These are phyloP conservation scores for Monosporascus cannonballus DNA, from an alignment of 2,329 filamentous ascomycete genomes.

Conservation along the genomic window DNA sequence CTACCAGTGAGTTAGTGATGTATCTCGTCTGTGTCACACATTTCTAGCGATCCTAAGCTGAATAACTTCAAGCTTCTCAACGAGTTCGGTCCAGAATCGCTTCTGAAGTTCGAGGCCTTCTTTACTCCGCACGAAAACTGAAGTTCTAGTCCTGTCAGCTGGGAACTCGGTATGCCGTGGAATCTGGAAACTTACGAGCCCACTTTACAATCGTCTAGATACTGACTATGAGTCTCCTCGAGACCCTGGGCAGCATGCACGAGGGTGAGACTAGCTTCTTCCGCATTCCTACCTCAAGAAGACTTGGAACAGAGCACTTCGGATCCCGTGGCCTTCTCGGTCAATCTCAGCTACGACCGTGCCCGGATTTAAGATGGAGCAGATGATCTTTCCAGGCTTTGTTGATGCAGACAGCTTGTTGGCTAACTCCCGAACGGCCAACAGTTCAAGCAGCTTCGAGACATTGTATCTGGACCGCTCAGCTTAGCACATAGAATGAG, in stretches of 20 bases:
- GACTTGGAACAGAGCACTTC: neutral
- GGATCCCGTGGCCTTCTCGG: slow-evolving; percentile 4
- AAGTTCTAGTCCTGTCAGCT: neutral
- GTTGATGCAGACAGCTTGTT: slow-evolving; percentile 1
- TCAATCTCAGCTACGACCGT: slow-evolving; percentile 7
- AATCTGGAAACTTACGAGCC: slow-evolving; percentile 4
- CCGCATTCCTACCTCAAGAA: slow-evolving; percentile 6
- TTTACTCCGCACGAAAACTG: slow-evolving; percentile 7
- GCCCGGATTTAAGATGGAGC: slow-evolving; percentile 7
- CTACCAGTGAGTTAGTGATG: too few relatives aligned
- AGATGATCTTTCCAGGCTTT: slow-evolving; percentile 7
- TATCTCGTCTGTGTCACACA: too few relatives aligned
- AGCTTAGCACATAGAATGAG: neutral
- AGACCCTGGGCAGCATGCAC: slow-evolving; percentile 9
- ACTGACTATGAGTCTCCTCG: slow-evolving; percentile 10
- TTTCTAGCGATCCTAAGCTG: neutral
- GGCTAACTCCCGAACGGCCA: slow-evolving; percentile 7
- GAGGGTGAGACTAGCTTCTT: slow-evolving; percentile 8
- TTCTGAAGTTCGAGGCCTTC: slow-evolving; percentile 2
- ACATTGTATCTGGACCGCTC: slow-evolving; percentile 5
- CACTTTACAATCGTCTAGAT: slow-evolving; percentile 10
- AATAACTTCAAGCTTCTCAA: slow-evolving; percentile 2
- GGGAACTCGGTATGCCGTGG: too few relatives aligned
- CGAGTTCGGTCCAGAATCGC: slow-evolving; percentile 7
- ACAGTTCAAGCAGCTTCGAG: slow-evolving; percentile 10